Evolutionary conservation across 768 basidiomycete species (phyloP).

Genomic region (Leccinellum albellum): DNA sequence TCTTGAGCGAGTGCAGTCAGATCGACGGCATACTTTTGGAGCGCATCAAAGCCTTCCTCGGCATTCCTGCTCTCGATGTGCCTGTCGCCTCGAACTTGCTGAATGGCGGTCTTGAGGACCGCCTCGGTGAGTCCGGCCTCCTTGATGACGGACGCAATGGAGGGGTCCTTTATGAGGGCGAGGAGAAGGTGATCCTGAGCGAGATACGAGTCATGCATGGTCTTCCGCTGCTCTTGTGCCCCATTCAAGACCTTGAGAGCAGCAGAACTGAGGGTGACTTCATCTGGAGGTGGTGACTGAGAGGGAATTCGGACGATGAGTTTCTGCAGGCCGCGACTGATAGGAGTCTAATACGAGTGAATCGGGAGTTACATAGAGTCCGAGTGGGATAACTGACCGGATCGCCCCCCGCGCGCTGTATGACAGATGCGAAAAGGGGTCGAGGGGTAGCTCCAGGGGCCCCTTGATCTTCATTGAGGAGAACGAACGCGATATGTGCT

Average conservation of each 20-base stretch:
- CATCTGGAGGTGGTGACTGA: conserved; percentile 84
- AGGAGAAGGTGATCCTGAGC: conserved; percentile 91
- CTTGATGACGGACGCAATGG: conserved; percentile 67
- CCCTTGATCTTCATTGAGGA: conserved; percentile 70
- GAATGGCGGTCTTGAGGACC: conserved; percentile 68
- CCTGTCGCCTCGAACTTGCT: conserved; percentile 78
- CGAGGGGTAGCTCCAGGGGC: conserved; percentile 35
- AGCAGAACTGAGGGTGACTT: conserved; percentile 57
- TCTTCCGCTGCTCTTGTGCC: conserved; percentile 75
- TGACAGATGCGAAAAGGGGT: conserved; percentile 73
- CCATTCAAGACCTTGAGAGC: conserved; percentile 64
- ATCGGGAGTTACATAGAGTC: background rate
- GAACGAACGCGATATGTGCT: conserved; percentile 74
- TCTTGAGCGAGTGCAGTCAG: conserved; percentile 84
- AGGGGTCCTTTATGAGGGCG: conserved; percentile 73
- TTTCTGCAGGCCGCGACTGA: conserved; percentile 73
- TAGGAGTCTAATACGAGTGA: conserved; percentile 36
- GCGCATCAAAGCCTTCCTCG: conserved; percentile 90
- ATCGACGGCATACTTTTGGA: conserved; percentile 85
- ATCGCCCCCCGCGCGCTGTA: conserved; percentile 83
- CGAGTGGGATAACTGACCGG: conserved; percentile 44
- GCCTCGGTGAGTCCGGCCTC: conserved; percentile 72
- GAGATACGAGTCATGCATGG: conserved; percentile 86
- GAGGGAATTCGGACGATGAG: conserved; percentile 77
- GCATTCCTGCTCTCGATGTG: conserved; percentile 83